These are phyloP conservation scores for Stagonosporopsis vannaccii DNA, from an alignment of 2,329 filamentous ascomycete species.

Conservation along the genomic window DNA sequence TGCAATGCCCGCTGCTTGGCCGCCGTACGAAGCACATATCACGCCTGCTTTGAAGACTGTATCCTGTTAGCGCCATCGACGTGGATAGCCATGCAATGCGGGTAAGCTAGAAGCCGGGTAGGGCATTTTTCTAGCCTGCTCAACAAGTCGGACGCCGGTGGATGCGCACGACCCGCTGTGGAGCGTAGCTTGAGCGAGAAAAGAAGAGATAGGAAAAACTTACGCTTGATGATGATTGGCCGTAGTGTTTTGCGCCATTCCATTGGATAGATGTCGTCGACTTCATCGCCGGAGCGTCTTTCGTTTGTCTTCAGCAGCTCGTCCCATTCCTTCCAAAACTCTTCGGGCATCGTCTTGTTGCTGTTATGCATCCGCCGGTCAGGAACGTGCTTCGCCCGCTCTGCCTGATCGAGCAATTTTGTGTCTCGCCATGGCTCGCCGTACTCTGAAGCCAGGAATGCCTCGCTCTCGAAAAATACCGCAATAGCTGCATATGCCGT, in stretches of 20 bases:
- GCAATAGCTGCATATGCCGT: constrained; percentile 31
- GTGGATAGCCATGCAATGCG: neutral
- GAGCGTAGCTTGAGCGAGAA: neutral
- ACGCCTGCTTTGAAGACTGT: constrained; percentile 58
- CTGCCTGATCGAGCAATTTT: constrained; percentile 50
- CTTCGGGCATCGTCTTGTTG: constrained; percentile 47
- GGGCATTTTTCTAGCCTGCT: neutral
- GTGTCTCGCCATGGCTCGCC: constrained; percentile 48
- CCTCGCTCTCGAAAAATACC: constrained; percentile 30
- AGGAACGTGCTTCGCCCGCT: constrained; percentile 50
- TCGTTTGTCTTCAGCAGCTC: constrained; percentile 27
- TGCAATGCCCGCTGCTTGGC: constrained; percentile 47
- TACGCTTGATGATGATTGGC: constrained; percentile 53
- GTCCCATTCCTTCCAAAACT: constrained; percentile 52
- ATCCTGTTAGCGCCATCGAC: neutral
- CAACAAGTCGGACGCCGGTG: neutral
- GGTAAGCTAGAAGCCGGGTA: constrained; percentile 5
- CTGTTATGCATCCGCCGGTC: constrained; percentile 50
- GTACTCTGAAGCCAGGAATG: constrained; percentile 48
- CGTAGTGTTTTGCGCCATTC: constrained; percentile 53
- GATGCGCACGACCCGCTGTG: neutral
- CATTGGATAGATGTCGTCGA: constrained; percentile 42
- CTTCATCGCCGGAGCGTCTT: constrained; percentile 7
- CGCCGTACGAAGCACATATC: constrained; percentile 44
- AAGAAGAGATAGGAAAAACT: constrained; percentile 5